These are phyloP conservation scores for Thuja plicata DNA, from an alignment of 83 land plant species.

Conservation along the genomic window DNA sequence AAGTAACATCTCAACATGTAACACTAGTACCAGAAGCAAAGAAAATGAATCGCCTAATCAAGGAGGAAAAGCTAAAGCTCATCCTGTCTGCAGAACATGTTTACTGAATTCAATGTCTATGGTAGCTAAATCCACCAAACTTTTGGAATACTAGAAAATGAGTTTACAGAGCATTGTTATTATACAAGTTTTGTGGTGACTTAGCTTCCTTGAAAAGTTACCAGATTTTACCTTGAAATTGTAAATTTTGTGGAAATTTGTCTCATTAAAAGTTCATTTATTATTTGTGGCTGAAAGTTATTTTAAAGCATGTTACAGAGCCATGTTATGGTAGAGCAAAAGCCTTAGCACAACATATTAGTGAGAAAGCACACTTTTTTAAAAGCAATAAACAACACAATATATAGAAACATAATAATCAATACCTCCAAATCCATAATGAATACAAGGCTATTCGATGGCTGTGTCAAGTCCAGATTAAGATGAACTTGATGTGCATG, in stretches of 20 bases:
- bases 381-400: neutral
- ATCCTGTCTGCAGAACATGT: neutral
- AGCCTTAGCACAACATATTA: neutral
- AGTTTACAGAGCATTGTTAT: neutral
- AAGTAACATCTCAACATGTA: neutral
- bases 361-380: neutral
- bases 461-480: neutral
- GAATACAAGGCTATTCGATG: neutral
- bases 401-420: too few relatives aligned
- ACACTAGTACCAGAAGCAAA: neutral
- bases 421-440: neutral
- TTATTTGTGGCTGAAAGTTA: neutral
- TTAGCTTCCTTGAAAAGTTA: neutral
- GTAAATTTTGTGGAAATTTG: neutral
- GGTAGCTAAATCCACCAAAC: neutral
- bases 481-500: neutral
- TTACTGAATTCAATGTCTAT: neutral
- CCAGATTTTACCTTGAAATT: too few relatives aligned
- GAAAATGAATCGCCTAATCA: neutral
- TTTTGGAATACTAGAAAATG: neutral
- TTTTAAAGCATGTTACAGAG: neutral
- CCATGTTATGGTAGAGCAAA: neutral
- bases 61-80: neutral
- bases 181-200: neutral
- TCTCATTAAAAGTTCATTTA: neutral